Evolutionary conservation across 495 filamentous ascomycete species (phyloP), one percentile per base, ranked within the genome.

Genomic region (Trichoderma asperelloides): DNA sequence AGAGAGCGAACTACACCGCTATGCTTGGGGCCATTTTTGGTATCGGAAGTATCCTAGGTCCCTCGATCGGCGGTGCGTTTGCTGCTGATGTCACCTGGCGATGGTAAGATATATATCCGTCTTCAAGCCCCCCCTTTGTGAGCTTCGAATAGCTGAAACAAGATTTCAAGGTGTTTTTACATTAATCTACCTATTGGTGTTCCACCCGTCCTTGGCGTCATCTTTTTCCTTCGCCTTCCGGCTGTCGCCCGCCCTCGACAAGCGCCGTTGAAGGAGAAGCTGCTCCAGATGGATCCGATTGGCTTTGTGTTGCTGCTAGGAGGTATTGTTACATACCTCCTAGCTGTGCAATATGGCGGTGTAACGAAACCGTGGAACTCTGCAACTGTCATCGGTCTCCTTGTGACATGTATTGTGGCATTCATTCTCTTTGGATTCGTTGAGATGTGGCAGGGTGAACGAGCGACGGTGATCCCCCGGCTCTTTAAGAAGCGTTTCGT

Each of bases 21-120:
- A 69, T 78, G 21, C 75, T 80, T 70, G 77, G 75, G 57, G 69
- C 78, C 49, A 66, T 73, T 15, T 83, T 80, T 6, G 86, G 85
- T 47, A 77, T 88, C 18, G 68, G 69, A 1, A 70, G 72, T 33
- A 76, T 84, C 0, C 45, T 76, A 9, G 85, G 85, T 1, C 85
- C 85, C 4, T 51, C 86, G 7, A 57, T 87, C 11, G 85, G 85
- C 21, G 86, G 86, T 43, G 83, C 79, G 0, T 85, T 89, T 63
- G 87, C 87, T 8, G 51, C 68, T 11, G 66, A 67, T 18, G 28
- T 65, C 68, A 65, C 79, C 69, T 78, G 73, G 80, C 30, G 81
- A 76, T 71, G 65, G 72, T 81, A 11, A 84, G 84, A 37, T 3
- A 37, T 0, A 83, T 84, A 4, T 57, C 86, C 3, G 55, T 86